Conservation (phyloP, 2,329 filamentous ascomycete genomes). For the Nemania sp. region DNA sequence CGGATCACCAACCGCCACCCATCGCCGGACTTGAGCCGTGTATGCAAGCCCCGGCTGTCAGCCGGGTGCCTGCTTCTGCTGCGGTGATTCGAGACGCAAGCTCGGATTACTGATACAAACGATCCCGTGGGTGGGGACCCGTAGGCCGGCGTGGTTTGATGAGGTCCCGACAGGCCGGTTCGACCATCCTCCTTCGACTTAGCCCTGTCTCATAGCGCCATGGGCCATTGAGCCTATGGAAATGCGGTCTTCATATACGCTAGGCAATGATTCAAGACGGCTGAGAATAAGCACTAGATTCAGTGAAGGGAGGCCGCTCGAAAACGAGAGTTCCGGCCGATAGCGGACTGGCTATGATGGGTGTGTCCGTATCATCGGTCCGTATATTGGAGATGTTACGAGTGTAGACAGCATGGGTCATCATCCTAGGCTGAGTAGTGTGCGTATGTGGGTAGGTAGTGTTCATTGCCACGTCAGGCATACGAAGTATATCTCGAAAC, state of each 20-base stretch:
- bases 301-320: too few species aligned
- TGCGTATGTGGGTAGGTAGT: not conserved
- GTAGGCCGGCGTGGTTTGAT: conserved; percentile 11
- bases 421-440: not conserved
- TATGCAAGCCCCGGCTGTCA: not conserved
- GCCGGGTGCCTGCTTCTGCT: not conserved
- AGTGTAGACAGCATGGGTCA: not conserved
- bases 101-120: too few species aligned
- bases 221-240: not conserved
- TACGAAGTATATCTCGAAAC: not conserved
- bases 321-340: too few species aligned
- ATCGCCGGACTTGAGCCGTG: not conserved
- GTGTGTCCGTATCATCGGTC: too few species aligned
- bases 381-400: not conserved
- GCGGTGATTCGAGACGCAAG: too few species aligned
- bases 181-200: conserved; percentile 10
- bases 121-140: not conserved
- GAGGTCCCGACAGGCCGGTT: conserved; percentile 21
- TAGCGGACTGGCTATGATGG: not conserved
- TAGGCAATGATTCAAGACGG: conserved; percentile 5
- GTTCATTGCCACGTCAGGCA: conserved; percentile 9
- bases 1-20: conserved; percentile 6
- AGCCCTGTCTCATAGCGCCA: conserved; percentile 9
- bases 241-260: conserved; percentile 7
- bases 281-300: conserved; percentile 18